Percentiles rank a stretch among this genome's conserved stretches.
These are phyloP conservation scores for Orbilia javanica DNA, from an alignment of 2,329 filamentous ascomycete species.

Conservation along the genomic window DNA sequence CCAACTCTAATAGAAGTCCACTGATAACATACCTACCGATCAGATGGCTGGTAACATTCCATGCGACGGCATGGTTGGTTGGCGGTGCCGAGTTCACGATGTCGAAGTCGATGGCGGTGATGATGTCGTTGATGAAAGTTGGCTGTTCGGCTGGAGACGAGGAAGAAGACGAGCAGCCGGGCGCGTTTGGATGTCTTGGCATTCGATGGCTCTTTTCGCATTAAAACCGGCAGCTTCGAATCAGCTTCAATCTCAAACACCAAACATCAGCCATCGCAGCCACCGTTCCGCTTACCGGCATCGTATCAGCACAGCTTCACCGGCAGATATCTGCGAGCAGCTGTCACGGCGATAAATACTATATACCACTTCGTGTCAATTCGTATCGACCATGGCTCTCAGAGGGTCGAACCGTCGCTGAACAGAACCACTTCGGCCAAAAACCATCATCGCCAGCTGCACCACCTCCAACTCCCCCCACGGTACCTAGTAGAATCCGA, in stretches of 20 bases:
- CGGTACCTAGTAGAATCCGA: no score
- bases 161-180: neutral
- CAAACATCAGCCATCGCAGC: neutral
- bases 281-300: neutral
- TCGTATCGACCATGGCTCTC: conserved; percentile 21
- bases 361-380: neutral
- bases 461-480: neutral
- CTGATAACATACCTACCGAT: neutral
- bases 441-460: no score
- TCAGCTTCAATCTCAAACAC: neutral
- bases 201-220: neutral
- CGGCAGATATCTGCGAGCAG: neutral
- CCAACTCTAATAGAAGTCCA: neutral
- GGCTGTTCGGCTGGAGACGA: neutral
- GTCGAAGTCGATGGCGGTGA: neutral
- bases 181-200: conserved; percentile 10
- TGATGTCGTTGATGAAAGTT: neutral
- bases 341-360: neutral
- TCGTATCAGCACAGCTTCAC: neutral
- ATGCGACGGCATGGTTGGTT: neutral
- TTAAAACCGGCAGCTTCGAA: neutral
- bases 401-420: neutral
- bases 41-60: neutral
- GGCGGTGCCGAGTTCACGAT: neutral
- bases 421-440: neutral